These are phyloP conservation scores for Euphorbia tirucalli DNA, from an alignment of 345 rosid genomes.

Conservation along the genomic window DNA sequence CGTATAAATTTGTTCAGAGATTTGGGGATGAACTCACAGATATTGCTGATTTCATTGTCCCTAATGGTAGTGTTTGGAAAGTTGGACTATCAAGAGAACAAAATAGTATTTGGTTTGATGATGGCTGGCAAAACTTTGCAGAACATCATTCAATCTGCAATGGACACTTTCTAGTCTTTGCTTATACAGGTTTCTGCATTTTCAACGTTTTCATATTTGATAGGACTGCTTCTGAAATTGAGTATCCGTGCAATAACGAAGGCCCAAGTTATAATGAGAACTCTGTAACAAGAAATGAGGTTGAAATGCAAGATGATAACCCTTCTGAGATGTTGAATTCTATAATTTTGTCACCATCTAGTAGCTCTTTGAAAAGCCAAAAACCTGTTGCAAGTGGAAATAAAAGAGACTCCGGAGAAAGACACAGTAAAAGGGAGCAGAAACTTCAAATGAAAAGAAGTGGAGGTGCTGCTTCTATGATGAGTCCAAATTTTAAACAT, in stretches of 20 bases:
- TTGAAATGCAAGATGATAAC: slow-evolving; percentile 33
- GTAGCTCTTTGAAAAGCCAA: slow-evolving; percentile 22
- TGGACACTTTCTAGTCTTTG: slow-evolving; percentile 40
- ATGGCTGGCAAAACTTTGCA: slow-evolving; percentile 41
- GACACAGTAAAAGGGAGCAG: slow-evolving; percentile 10
- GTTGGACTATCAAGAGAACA: slow-evolving; percentile 31
- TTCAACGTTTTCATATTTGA: slow-evolving; percentile 39
- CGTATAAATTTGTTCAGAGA: slow-evolving; percentile 34
- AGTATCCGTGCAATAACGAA: slow-evolving; percentile 19
- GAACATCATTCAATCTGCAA: slow-evolving; percentile 31
- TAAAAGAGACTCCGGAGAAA: slow-evolving; percentile 21
- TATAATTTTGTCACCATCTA: slow-evolving; percentile 1
- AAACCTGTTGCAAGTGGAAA: slow-evolving; percentile 12
- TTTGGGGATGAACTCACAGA: slow-evolving; percentile 37
- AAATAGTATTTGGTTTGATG: slow-evolving; percentile 39
- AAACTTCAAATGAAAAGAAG: slow-evolving; percentile 2
- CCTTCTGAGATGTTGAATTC: slow-evolving; percentile 17
- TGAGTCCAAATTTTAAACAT: neutral
- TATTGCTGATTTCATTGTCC: slow-evolving; percentile 27
- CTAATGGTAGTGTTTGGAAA: slow-evolving; percentile 37
- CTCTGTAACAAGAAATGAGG: slow-evolving; percentile 1
- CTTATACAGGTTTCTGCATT: slow-evolving; percentile 31
- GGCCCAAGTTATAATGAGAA: slow-evolving; percentile 15
- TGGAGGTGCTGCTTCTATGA: slow-evolving; percentile 2
- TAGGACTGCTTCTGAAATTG: slow-evolving; percentile 36